Conservation (phyloP, 352 stramenopile genomes). For the Phytophthora kernoviae region DNA sequence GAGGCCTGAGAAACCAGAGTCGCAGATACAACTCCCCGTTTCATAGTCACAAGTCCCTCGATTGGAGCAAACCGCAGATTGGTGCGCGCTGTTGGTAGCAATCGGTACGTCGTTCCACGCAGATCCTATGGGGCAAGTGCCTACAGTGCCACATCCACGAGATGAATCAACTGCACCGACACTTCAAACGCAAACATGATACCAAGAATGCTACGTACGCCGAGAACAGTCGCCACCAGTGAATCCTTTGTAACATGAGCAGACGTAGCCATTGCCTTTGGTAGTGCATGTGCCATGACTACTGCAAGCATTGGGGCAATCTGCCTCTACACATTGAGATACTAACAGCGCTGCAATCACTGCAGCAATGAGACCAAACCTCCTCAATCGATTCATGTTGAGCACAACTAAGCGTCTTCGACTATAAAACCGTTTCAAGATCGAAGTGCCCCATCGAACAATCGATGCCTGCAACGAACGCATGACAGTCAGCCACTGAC, state of each 20-base stretch:
- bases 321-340: constrained; percentile 20
- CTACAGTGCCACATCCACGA: constrained; percentile 18
- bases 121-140: constrained; percentile 53
- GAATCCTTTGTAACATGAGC: constrained; percentile 87
- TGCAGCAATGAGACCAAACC: not conserved
- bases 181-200: not conserved
- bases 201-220: constrained; percentile 29
- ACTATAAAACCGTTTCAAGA: constrained; percentile 22
- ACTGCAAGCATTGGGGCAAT: constrained; percentile 70
- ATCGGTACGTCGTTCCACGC: constrained; percentile 67
- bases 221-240: constrained; percentile 91
- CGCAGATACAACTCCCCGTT: constrained; percentile 74
- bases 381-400: constrained; percentile 10
- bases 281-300: constrained; percentile 65
- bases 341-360: constrained; percentile 18
- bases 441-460: too few species aligned
- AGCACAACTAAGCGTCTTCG: too few species aligned
- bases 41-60: constrained; percentile 67
- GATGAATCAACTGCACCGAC: not conserved
- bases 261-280: constrained; percentile 73
- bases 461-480: too few species aligned
- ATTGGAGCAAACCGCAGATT: constrained; percentile 61
- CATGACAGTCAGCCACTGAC: too few species aligned
- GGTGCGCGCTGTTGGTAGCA: constrained; percentile 61
- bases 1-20: constrained; percentile 74